A percentile compares a stretch with the other conserved stretches of the same genome.
phyloP scores from a whole-genome alignment of 2,329 filamentous ascomycete genomes.

The Trichoderma pleuroti region DNA sequence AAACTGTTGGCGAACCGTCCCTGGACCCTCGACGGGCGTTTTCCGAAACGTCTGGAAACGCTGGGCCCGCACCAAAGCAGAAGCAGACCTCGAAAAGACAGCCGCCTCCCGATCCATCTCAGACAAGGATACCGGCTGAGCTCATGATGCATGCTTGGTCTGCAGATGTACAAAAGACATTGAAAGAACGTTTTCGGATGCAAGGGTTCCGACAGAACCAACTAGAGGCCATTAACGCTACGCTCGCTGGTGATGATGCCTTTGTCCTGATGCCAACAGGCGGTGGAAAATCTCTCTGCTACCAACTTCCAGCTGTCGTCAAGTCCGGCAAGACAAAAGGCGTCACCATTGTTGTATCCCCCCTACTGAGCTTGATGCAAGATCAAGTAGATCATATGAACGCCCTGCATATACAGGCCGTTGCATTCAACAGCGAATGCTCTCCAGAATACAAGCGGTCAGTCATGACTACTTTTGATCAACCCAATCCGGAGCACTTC shows the following conservation, averaged over 20 bases:
- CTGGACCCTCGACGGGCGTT: slow-evolving; percentile 38
- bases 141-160: slow-evolving; percentile 77
- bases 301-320: slow-evolving; percentile 87
- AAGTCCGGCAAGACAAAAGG: slow-evolving; percentile 76
- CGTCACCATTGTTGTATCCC: slow-evolving; percentile 92
- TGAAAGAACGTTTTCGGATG: slow-evolving; percentile 81
- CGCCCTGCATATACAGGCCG: slow-evolving; percentile 71
- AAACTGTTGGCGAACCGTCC: slow-evolving; percentile 28
- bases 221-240: slow-evolving; percentile 92
- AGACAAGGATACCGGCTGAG: slow-evolving; percentile 44
- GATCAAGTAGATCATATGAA: slow-evolving; percentile 87
- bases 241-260: slow-evolving; percentile 78
- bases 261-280: slow-evolving; percentile 98
- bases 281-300: slow-evolving; percentile 94
- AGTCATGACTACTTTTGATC: slow-evolving; percentile 62
- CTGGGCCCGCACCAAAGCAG: slow-evolving; percentile 31
- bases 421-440: slow-evolving; percentile 76
- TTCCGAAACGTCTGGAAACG: slow-evolving; percentile 49
- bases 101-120: slow-evolving; percentile 25
- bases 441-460: slow-evolving; percentile 57
- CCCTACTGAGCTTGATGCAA: slow-evolving; percentile 91
- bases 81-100: slow-evolving; percentile 34
- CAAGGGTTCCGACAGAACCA: slow-evolving; percentile 87
- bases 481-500: slow-evolving; percentile 65
- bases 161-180: slow-evolving; percentile 71